Base-by-base conservation (phyloP, 306 rosid species). In the Adenanthera pavonina region DNA sequence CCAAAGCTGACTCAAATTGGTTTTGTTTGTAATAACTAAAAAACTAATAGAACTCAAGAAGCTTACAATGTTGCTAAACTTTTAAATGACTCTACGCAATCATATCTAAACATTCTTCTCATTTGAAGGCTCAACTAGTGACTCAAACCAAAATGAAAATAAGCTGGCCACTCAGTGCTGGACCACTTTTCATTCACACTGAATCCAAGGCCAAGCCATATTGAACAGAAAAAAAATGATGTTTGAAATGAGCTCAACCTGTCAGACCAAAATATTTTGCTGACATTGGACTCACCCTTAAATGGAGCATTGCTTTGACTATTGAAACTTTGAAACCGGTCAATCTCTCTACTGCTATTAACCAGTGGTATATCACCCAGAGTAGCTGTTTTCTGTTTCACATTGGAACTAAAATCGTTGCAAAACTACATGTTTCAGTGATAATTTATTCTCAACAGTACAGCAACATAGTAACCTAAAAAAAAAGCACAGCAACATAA, bases 231-330 rank as follows among this genome's bases (percentile, higher is more conserved):
- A n/a, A 25, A 77, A 61, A 81, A 41, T 30, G n/a, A 19, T 41
- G 49, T 76, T 71, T 70, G 43, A 78, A 79, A 75, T 64, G 71
- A 78, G 48, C 56, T 25, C 56, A 80, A 75, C 51, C 47, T 72
- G 16, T 47, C 72, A 44, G 67, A 71, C 49, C 35, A 81, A 77
- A 78, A 51, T 35, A 53, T 67, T 83, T 66, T 61, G 34, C 70
- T 33, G 75, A 73, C 64, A 46, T 62, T 69, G 43, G 56, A 74
- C 80, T 82, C 81, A 93, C 99, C 97, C 76, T 84, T 77, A 60
- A 59, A 60, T 82, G 89, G 72, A 43, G 81, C 83, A 40, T 40
- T 80, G 79, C 79, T 85, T 84, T 82, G 87, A 85, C 79, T 72
- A 69, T 78, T 74, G 35, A 83, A 79, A 79, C 69, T 30, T 68